These are phyloP conservation scores for Erodium moschatum DNA, from an alignment of 441 rosid genomes.

Conservation along the genomic window DNA sequence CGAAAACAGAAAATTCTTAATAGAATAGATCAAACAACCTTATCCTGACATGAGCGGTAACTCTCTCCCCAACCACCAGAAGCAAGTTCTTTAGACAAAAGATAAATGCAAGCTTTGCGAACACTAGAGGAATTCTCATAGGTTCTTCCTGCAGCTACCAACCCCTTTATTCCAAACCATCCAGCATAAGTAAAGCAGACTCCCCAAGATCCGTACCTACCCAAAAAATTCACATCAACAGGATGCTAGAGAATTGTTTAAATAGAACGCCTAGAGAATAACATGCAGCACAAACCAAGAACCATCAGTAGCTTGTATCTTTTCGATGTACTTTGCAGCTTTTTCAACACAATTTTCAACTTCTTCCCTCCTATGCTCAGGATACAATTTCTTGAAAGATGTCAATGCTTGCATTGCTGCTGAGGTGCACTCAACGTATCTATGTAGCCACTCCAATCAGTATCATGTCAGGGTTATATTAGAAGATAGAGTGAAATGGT, in stretches of 20 bases:
- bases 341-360: conserved; percentile 18
- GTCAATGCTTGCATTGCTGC: conserved; percentile 24
- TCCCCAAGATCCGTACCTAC: conserved; percentile 14
- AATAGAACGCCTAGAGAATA: background rate
- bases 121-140: conserved; percentile 12
- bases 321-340: conserved; percentile 21
- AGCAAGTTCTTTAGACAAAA: conserved; percentile 18
- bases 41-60: conserved; percentile 18
- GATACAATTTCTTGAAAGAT: conserved; percentile 22
- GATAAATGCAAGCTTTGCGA: conserved; percentile 20
- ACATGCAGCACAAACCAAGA: conserved; percentile 19
- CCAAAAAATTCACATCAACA: background rate
- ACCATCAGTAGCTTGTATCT: conserved; percentile 23
- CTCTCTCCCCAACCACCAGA: conserved; percentile 26
- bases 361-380: conserved; percentile 23
- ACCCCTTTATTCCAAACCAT: conserved; percentile 23
- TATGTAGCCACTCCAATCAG: conserved; percentile 8
- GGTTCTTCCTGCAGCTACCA: conserved; percentile 20
- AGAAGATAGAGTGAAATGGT: background rate
- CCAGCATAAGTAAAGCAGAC: conserved; percentile 12
- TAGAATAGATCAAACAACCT: conserved; percentile 1
- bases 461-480: background rate
- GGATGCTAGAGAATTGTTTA: background rate
- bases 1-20: background rate
- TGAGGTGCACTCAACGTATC: conserved; percentile 26